A percentile compares a stretch with the other conserved stretches of the same genome.
These are phyloP conservation scores for Yamadazyma dushanensis DNA, from an alignment of 1,139 yeast species.

Conservation along the genomic window DNA sequence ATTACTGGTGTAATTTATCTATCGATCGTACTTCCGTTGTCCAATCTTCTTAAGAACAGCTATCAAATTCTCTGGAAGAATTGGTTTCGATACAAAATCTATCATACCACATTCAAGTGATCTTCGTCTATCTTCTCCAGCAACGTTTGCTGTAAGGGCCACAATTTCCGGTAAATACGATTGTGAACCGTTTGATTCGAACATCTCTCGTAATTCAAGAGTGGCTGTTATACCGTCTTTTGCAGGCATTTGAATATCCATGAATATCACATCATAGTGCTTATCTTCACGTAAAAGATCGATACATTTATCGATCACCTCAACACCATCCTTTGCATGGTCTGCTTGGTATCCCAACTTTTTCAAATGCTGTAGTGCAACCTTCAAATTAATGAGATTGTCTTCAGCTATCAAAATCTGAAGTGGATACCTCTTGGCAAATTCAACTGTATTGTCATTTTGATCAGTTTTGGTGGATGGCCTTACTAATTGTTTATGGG, in stretches of 20 bases:
- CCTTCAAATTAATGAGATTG: conserved; percentile 49
- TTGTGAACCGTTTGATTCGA: conserved; percentile 22
- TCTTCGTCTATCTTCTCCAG: conserved; percentile 52
- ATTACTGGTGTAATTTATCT: neutral
- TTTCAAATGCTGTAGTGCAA: conserved; percentile 51
- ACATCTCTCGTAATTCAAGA: conserved; percentile 28
- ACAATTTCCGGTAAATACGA: conserved; percentile 43
- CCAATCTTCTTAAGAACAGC: conserved; percentile 24
- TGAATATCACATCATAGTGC: conserved; percentile 49
- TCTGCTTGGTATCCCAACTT: conserved; percentile 55
- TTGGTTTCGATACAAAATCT: conserved; percentile 58
- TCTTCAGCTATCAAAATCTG: conserved; percentile 54
- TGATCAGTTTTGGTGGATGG: conserved; percentile 12
- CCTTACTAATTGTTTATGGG: neutral
- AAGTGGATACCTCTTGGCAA: conserved; percentile 39
- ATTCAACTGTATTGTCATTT: conserved; percentile 2
- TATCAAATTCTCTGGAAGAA: conserved; percentile 48
- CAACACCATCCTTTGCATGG: conserved; percentile 57
- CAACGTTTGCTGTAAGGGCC: conserved; percentile 59
- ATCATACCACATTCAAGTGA: conserved; percentile 55
- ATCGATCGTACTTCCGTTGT: conserved; percentile 5
- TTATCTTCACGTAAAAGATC: conserved; percentile 26
- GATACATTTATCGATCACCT: conserved; percentile 43
- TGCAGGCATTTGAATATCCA: conserved; percentile 60
- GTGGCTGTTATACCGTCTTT: conserved; percentile 55